Evolutionary conservation across 2,329 filamentous ascomycete genomes (phyloP), one percentile per base, ranked within the genome.

Genomic region (Aspergillus carbonarius): DNA sequence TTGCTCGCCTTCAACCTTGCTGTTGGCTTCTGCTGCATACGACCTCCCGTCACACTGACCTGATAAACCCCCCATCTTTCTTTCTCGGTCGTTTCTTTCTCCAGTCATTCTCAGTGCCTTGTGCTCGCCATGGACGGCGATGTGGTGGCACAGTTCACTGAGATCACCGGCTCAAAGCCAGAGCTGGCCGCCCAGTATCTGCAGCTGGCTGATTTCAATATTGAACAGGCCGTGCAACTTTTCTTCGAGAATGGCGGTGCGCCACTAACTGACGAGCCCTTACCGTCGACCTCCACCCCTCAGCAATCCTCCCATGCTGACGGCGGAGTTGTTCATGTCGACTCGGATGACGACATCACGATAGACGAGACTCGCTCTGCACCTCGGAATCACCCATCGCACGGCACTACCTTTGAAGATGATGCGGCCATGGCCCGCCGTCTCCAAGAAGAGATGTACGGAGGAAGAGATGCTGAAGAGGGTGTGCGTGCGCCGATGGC

Each of bases 371-470:
- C 65, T 55, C 64, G 63, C 61, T 63, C 64, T 49, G 64, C 73
- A 25, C 69, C 68, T n/a, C 63, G 61, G 42, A 59, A 60, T 61
- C 66, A 23, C 56, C 76, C 82, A 39, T 77, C 77, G 9, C 56
- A 63, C 44, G 77, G 75, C 32, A 76, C 74, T 81, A 87, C 69
- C 54, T 85, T 90, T 64, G 93, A 97, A 63, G 92, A 96, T 69
- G 95, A 99, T 70, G 93, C 92, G 54, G 93, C 91, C 44, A 93
- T 98, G 87, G 95, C 95, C 6, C 86, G 93, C 73, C 86, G 91
- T 58, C 76, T 99, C 60, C 95, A 99, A 74, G 90, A 99, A 70
- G 92, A 99, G 75, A 84, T 96, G 71, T 98, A 97, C 68, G 83
- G 84, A 54, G 83, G 62, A 20, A 63, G 77, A 13, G 78, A 77